Conservation (phyloP, 2,329 filamentous ascomycete species). For the Colletotrichum chrysophilum region DNA sequence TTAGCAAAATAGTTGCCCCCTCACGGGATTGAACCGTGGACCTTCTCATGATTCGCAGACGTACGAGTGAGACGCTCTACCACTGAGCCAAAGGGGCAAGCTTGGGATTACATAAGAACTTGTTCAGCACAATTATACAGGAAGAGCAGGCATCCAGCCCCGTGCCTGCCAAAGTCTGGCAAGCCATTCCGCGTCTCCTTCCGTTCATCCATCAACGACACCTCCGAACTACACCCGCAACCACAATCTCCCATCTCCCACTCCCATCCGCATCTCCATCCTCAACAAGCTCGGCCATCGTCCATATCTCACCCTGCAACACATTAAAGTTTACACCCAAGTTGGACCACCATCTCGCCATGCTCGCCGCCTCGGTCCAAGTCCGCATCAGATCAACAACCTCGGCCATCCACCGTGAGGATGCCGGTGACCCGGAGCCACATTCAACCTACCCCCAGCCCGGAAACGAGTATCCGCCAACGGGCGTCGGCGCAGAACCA, state of each 20-base stretch:
- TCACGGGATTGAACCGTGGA: slow-evolving; percentile 23
- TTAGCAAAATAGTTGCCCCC: background rate
- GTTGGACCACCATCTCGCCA: background rate
- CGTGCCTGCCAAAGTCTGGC: background rate
- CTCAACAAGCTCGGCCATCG: background rate
- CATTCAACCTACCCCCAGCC: background rate
- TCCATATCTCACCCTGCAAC: background rate
- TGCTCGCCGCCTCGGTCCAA: background rate
- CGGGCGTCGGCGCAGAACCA: background rate
- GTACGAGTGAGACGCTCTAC: slow-evolving; percentile 23
- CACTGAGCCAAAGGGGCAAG: slow-evolving; percentile 17
- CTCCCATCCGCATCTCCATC: background rate
- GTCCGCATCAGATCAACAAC: background rate
- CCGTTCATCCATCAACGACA: background rate
- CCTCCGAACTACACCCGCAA: background rate
- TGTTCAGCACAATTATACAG: too few species aligned
- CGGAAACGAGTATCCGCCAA: background rate
- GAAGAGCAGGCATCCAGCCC: too few species aligned
- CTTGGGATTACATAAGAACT: too few species aligned
- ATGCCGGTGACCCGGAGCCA: background rate
- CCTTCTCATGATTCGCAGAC: background rate
- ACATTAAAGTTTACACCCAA: background rate
- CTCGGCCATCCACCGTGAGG: slow-evolving; percentile 16
- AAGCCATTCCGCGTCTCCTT: background rate
- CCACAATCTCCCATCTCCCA: background rate